Evolutionary conservation across 1,139 yeast species (phyloP).

Genomic region (Kodamaea arcana): DNA sequence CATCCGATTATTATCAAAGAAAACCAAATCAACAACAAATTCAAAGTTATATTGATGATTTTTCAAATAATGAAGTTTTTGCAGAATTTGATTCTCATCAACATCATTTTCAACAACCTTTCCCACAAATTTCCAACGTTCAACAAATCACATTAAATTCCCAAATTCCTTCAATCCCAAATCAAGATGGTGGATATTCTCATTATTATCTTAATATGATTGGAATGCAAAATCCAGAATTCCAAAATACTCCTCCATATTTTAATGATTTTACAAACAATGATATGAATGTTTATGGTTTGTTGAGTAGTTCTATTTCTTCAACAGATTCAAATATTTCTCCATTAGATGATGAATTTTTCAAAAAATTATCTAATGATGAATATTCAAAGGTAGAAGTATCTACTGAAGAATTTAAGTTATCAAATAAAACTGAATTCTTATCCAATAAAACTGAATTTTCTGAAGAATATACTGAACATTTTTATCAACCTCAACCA

Average conservation of each 20-base stretch:
- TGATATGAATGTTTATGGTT: constrained; percentile 7
- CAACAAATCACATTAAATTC: neutral
- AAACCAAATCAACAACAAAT: neutral
- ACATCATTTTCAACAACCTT: neutral
- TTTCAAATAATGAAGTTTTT: neutral
- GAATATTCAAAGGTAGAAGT: too few species aligned
- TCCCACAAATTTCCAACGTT: neutral
- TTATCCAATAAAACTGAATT: too few species aligned
- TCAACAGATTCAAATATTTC: constrained; percentile 13
- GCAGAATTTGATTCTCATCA: neutral
- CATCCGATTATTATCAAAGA: neutral
- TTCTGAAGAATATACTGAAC: neutral
- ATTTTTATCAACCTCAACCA: neutral
- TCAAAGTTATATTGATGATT: neutral
- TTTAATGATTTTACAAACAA: constrained; percentile 12
- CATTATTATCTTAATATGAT: constrained; percentile 10
- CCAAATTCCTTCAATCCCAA: neutral
- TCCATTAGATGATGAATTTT: constrained; percentile 18
- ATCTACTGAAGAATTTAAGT: too few species aligned
- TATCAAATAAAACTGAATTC: too few species aligned
- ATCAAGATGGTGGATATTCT: constrained; percentile 5
- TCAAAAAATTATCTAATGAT: constrained; percentile 12
- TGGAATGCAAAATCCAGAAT: constrained; percentile 7
- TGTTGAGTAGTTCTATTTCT: constrained; percentile 10
- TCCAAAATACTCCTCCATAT: constrained; percentile 9